Percentiles rank a stretch among this genome's conserved stretches.
Conservation (phyloP, 345 rosid genomes). For the Eucalyptus pumila region DNA sequence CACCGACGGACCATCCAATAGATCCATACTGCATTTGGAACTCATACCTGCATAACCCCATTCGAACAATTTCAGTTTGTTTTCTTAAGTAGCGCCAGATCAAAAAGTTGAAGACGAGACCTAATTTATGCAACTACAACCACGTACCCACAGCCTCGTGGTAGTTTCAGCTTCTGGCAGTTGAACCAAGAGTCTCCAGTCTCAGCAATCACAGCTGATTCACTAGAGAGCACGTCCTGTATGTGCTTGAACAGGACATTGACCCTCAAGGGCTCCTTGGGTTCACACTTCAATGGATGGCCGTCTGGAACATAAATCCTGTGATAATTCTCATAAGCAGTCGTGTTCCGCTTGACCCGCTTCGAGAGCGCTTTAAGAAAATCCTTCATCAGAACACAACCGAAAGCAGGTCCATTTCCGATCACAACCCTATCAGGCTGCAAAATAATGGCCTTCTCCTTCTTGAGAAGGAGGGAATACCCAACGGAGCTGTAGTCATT, state of each 20-base stretch:
- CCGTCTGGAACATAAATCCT: conserved; percentile 70
- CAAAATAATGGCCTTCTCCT: conserved; percentile 67
- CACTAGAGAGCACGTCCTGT: conserved; percentile 57
- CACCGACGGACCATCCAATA: conserved; percentile 83
- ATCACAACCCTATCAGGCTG: conserved; percentile 62
- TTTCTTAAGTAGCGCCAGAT: not conserved
- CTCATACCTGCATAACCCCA: conserved; percentile 37
- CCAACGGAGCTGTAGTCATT: conserved; percentile 78
- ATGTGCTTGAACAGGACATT: conserved; percentile 61
- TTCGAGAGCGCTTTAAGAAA: conserved; percentile 50
- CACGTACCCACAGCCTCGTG: conserved; percentile 60
- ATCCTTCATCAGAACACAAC: conserved; percentile 72
- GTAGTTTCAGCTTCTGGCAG: conserved; percentile 73
- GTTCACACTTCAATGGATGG: conserved; percentile 26
- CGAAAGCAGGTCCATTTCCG: conserved; percentile 64
- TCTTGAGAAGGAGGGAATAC: conserved; percentile 69
- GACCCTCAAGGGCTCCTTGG: conserved; percentile 57
- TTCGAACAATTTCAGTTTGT: not conserved
- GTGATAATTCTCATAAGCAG: conserved; percentile 57
- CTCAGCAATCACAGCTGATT: conserved; percentile 67
- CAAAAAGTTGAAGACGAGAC: not conserved
- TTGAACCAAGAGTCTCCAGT: conserved; percentile 89
- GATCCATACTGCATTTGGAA: conserved; percentile 90
- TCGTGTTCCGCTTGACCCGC: conserved; percentile 29
- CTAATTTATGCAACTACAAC: not conserved